phyloP scores from a whole-genome alignment of 164 flowering plant genomes.

The Paratinospora sagittata region DNA sequence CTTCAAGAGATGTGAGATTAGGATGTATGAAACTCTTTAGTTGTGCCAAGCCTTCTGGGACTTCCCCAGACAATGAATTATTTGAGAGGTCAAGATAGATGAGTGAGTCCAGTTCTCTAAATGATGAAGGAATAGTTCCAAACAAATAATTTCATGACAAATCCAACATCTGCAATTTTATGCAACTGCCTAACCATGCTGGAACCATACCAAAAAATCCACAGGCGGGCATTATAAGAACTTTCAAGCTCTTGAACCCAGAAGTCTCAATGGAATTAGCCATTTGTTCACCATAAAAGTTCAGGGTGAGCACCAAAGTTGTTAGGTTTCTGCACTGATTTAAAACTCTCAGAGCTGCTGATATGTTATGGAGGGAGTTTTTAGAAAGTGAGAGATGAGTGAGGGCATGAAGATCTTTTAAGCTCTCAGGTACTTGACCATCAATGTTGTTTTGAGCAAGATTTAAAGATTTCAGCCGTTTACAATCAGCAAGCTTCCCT shows the following conservation, averaged over 20 bases:
- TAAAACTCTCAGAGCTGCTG: constrained; percentile 5
- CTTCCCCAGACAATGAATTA: constrained; percentile 16
- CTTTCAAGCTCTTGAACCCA: constrained; percentile 8
- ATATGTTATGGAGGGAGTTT: constrained; percentile 8
- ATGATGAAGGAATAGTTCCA: constrained; percentile 8
- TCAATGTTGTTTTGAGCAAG: constrained; percentile 4
- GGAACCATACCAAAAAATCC: constrained; percentile 12
- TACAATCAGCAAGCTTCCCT: constrained; percentile 5
- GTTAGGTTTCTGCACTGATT: constrained; percentile 14
- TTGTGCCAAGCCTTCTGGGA: constrained; percentile 15
- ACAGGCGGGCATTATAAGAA: constrained; percentile 7
- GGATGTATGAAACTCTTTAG: background rate
- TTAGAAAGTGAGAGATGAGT: constrained; percentile 12
- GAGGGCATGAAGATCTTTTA: constrained; percentile 7
- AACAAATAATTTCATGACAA: constrained; percentile 11
- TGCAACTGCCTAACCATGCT: constrained; percentile 9
- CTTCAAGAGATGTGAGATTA: background rate
- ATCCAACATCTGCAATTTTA: constrained; percentile 15
- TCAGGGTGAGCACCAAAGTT: background rate
- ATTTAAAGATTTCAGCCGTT: background rate
- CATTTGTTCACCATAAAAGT: constrained; percentile 10
- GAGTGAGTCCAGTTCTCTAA: constrained; percentile 12
- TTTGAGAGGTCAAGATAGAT: constrained; percentile 19
- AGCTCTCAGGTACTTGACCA: constrained; percentile 11
- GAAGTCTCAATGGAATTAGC: background rate